These are phyloP conservation scores for Leishmania aethiopica DNA, from an alignment of 208 protist species.

Conservation along the genomic window DNA sequence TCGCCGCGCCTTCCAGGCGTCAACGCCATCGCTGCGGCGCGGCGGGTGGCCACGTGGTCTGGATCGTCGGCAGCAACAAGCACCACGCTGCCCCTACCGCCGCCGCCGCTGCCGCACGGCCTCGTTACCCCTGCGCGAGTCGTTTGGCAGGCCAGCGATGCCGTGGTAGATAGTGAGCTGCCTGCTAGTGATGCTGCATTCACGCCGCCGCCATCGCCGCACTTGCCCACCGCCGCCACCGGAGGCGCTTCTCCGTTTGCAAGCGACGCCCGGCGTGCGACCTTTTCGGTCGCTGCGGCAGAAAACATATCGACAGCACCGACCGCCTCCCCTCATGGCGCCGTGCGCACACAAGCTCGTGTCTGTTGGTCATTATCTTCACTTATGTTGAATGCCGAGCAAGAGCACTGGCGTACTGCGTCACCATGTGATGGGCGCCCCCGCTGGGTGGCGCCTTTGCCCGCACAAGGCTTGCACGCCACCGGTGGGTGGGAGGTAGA, in stretches of 20 bases:
- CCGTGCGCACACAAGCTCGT: background rate
- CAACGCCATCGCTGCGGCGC: background rate
- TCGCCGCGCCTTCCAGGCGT: background rate
- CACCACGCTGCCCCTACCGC: background rate
- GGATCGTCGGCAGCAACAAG: background rate
- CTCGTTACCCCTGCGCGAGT: constrained; percentile 1
- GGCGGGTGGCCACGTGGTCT: background rate
- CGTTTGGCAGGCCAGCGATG: background rate
- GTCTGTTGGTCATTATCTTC: background rate
- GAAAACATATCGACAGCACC: background rate
- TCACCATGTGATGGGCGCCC: background rate
- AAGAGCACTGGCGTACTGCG: too few species aligned
- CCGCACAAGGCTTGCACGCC: background rate
- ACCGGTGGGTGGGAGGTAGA: background rate
- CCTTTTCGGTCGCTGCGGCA: background rate
- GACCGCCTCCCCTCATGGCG: background rate
- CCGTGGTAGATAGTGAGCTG: background rate
- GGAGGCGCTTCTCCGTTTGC: background rate
- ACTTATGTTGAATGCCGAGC: background rate
- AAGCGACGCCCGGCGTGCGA: background rate
- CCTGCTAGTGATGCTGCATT: background rate
- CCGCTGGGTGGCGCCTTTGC: background rate
- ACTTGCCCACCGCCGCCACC: background rate
- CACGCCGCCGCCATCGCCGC: too few species aligned
- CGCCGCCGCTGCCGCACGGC: background rate